A percentile compares a stretch with the other conserved stretches of the same genome.
Conservation (phyloP, 2,329 filamentous ascomycete species). For the Cladosporium cucumerinum region DNA sequence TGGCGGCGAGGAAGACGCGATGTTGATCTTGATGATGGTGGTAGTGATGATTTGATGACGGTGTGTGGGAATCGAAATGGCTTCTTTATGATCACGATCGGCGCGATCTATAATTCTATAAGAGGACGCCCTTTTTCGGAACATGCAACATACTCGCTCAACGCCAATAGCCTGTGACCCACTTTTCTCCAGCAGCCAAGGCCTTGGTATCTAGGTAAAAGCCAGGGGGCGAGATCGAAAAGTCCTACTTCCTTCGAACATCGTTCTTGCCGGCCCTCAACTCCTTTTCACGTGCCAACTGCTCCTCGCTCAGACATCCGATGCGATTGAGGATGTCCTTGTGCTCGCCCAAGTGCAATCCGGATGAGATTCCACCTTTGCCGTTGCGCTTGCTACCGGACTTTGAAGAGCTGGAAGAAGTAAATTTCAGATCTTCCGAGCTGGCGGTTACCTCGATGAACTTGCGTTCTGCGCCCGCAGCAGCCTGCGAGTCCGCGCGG, state of each 20-base stretch:
- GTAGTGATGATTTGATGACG: not conserved
- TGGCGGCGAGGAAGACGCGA: constrained; percentile 22
- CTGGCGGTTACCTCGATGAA: constrained; percentile 68
- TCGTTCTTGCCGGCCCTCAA: constrained; percentile 25
- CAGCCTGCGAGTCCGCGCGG: constrained; percentile 11
- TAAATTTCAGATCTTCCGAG: constrained; percentile 59
- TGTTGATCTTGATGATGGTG: not conserved
- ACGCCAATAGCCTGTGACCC: not conserved
- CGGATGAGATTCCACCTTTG: constrained; percentile 50
- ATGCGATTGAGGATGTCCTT: constrained; percentile 80
- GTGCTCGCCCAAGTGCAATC: constrained; percentile 60
- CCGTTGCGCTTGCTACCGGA: constrained; percentile 34
- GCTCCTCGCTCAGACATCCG: constrained; percentile 55
- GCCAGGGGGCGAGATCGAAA: not conserved
- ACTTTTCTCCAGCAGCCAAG: not conserved
- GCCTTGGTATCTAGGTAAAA: not conserved
- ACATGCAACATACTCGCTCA: constrained; percentile 9
- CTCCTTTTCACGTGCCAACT: constrained; percentile 33
- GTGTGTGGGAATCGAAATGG: not conserved
- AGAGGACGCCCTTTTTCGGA: not conserved
- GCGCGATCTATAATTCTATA: constrained; percentile 13
- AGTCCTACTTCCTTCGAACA: constrained; percentile 12
- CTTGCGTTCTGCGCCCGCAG: constrained; percentile 13
- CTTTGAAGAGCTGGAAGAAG: constrained; percentile 17
- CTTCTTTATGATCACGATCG: not conserved